Percentiles rank a stretch among this genome's conserved stretches.
These are phyloP conservation scores for Lentithecium fluviatile DNA, from an alignment of 495 filamentous ascomycete species.

Conservation along the genomic window DNA sequence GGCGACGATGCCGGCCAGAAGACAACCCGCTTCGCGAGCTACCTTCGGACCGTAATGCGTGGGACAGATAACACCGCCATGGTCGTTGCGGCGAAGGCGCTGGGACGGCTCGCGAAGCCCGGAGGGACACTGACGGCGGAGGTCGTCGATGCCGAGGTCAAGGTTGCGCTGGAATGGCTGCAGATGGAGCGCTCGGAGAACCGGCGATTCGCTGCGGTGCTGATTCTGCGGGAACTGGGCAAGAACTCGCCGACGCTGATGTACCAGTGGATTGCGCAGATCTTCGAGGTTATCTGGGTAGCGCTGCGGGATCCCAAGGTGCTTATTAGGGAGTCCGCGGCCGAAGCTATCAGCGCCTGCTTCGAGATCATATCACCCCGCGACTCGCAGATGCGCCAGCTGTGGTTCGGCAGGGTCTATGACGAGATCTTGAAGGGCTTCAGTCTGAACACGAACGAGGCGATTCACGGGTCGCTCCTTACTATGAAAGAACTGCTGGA, in stretches of 20 bases:
- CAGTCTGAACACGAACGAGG: slow-evolving; percentile 74
- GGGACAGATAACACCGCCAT: slow-evolving; percentile 86
- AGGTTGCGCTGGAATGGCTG: slow-evolving; percentile 90
- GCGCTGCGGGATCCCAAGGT: slow-evolving; percentile 84
- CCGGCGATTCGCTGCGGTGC: slow-evolving; percentile 83
- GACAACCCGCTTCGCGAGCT: slow-evolving; percentile 87
- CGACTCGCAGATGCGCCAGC: slow-evolving; percentile 77
- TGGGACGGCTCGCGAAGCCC: slow-evolving; percentile 85
- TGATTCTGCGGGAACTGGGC: slow-evolving; percentile 85
- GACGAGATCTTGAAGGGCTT: slow-evolving; percentile 78
- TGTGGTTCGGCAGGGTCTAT: slow-evolving; percentile 84
- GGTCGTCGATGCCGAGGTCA: slow-evolving; percentile 93
- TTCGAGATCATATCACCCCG: slow-evolving; percentile 90
- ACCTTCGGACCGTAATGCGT: slow-evolving; percentile 80
- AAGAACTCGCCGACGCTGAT: slow-evolving; percentile 89
- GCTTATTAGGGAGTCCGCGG: slow-evolving; percentile 86
- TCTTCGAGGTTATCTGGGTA: slow-evolving; percentile 94
- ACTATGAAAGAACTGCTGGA: slow-evolving; percentile 86
- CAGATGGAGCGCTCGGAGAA: slow-evolving; percentile 93
- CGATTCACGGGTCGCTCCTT: slow-evolving; percentile 86
- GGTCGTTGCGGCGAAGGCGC: slow-evolving; percentile 78
- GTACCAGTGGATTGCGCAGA: slow-evolving; percentile 83
- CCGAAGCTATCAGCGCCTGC: slow-evolving; percentile 85
- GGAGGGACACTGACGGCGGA: slow-evolving; percentile 94
- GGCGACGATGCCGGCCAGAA: slow-evolving; percentile 92